Base-by-base conservation (phyloP, 1,139 yeast species). In the Scheffersomyces cryptocercus region DNA sequence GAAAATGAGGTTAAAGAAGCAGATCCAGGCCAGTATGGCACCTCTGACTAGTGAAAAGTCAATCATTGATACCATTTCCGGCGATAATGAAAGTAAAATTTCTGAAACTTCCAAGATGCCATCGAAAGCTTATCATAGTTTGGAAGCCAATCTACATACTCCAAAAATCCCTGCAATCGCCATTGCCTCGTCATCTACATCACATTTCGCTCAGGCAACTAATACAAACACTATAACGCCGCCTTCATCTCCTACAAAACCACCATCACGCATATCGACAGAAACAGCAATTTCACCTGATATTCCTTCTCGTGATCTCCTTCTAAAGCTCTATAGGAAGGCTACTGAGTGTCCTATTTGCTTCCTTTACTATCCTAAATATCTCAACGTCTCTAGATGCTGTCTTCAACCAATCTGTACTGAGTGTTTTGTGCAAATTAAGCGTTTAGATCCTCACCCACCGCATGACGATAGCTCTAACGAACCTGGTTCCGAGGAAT, bases 391-490 rank as follows among this genome's bases (percentile, higher is more conserved):
- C 41, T 85, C 96, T n/a, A 74, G 96, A 38, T 93, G 99, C 64
- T 93, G 99, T 62, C 78, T 81, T 40, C 98, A 93, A 62, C 93
- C 96, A 2, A 90, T 93, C 16, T 93, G 99, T 65, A 80, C 97
- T 1, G 99, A 93, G 65, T 93, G 99, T 63, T 93, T 93, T 77
- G 97, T 91, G 7, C 98, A 91, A 63, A 90, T 93, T 61, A 90
- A 88, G 63, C 77, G 99, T 46, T 73, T 86, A 26, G 96, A 89
- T n/a, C 98, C 99, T 0, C 98, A 91, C 64, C 88, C 91, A 30
- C 96, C 97, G 0, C 95, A 88, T 59, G 95, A 86, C 49, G 82
- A 73, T 45, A 70, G 65, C 44, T 36, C 28, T 50, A 57, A 55
- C 38, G 62, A 61, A 16, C 64, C 65, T 30, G 59, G 54, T 28